Conservation (phyloP, 371 early-diverging fungal genomes). For the Lichtheimia ornata region DNA sequence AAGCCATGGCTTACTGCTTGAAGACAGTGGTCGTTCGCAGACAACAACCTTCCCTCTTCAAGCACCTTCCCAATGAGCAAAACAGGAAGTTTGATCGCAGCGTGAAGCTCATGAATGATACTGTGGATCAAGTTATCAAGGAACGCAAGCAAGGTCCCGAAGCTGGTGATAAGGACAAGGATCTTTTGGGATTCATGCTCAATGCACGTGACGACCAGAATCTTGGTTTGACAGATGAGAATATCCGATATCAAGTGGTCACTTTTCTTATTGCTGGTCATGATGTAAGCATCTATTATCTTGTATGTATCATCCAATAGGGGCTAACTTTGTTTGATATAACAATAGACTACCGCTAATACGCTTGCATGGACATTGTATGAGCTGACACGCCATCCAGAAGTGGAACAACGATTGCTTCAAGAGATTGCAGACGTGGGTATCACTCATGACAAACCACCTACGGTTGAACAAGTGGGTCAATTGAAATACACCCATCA, state of each 20-base stretch:
- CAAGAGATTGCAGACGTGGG: slow-evolving; percentile 57
- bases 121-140: slow-evolving; percentile 36
- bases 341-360: slow-evolving; percentile 36
- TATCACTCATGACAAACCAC: slow-evolving; percentile 36
- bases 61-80: slow-evolving; percentile 43
- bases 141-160: slow-evolving; percentile 38
- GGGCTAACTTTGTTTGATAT: neutral
- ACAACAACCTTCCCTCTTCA: slow-evolving; percentile 38
- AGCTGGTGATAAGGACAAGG: slow-evolving; percentile 41
- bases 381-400: slow-evolving; percentile 46
- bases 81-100: slow-evolving; percentile 38
- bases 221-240: slow-evolving; percentile 43
- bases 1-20: slow-evolving; percentile 51
- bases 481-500: slow-evolving; percentile 43
- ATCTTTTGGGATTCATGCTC: slow-evolving; percentile 62
- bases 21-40: slow-evolving; percentile 25
- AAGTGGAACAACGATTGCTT: slow-evolving; percentile 38
- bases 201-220: slow-evolving; percentile 47
- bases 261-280: slow-evolving; percentile 63
- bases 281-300: slow-evolving; percentile 18
- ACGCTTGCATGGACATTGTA: slow-evolving; percentile 56
- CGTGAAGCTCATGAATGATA: slow-evolving; percentile 40
- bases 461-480: slow-evolving; percentile 46
- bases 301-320: neutral
- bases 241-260: slow-evolving; percentile 63